A percentile compares a stretch with the other conserved stretches of the same genome.
Evolutionary conservation across 2,329 filamentous ascomycete genomes (phyloP).

Genomic region (Myotisia sp.): DNA sequence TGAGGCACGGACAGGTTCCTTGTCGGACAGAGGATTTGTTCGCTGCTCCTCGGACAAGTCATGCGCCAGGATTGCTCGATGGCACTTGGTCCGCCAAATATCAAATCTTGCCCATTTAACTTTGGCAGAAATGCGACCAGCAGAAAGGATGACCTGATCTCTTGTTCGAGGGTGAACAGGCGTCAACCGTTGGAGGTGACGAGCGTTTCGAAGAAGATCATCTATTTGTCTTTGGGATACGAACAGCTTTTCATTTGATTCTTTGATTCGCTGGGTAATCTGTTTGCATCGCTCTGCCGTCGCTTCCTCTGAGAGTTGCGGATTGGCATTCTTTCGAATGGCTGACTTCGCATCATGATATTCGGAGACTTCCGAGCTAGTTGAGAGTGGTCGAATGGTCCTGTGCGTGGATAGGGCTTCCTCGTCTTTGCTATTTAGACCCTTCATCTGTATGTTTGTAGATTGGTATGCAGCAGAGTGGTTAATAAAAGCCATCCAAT

Average conservation of each 20-base stretch:
- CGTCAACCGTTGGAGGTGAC: slow-evolving; percentile 75
- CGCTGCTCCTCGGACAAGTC: slow-evolving; percentile 65
- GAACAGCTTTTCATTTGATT: slow-evolving; percentile 66
- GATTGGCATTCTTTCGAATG: slow-evolving; percentile 60
- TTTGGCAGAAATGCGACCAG: slow-evolving; percentile 70
- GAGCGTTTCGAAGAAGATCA: slow-evolving; percentile 68
- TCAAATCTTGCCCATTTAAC: slow-evolving; percentile 90
- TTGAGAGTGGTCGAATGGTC: slow-evolving; percentile 54
- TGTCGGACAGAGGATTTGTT: slow-evolving; percentile 6
- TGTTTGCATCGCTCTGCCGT: slow-evolving; percentile 66
- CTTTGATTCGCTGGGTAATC: slow-evolving; percentile 68
- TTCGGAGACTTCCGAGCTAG: slow-evolving; percentile 42
- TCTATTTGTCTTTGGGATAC: slow-evolving; percentile 65
- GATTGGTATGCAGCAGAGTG: slow-evolving; percentile 91
- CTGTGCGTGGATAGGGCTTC: slow-evolving; percentile 55
- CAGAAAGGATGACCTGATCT: slow-evolving; percentile 71
- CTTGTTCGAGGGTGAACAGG: slow-evolving; percentile 84
- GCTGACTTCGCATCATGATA: slow-evolving; percentile 57
- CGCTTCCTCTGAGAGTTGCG: slow-evolving; percentile 74
- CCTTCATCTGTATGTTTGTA: slow-evolving; percentile 78
- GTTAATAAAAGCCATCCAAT: slow-evolving; percentile 92
- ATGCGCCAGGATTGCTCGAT: slow-evolving; percentile 71
- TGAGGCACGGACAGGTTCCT: slow-evolving; percentile 12
- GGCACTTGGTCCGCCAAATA: slow-evolving; percentile 82
- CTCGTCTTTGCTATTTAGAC: slow-evolving; percentile 69